phyloP scores from a whole-genome alignment of 2,329 filamentous ascomycete species.

The Xylariaceae sp. region DNA sequence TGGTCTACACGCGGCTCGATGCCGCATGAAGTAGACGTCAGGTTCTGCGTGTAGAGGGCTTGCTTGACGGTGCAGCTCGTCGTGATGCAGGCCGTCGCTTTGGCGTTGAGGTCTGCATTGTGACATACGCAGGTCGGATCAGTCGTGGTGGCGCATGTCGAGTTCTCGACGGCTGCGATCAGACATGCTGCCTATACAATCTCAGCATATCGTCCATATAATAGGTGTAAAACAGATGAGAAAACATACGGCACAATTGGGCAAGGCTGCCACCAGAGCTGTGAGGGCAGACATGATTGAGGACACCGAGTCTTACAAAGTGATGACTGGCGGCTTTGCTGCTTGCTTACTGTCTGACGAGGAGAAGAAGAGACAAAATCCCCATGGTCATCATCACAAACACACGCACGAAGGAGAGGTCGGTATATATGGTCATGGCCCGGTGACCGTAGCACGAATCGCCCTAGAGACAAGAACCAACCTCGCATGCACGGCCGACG shows the following conservation, averaged over 20 bases:
- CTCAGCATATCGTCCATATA: not conserved
- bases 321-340: not conserved
- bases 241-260: constrained; percentile 1
- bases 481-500: not conserved
- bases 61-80: constrained; percentile 28
- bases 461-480: too few species aligned
- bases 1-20: constrained; percentile 13
- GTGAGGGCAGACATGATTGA: not conserved
- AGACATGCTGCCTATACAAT: constrained; percentile 6
- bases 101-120: constrained; percentile 20
- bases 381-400: not conserved
- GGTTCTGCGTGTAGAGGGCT: constrained; percentile 20
- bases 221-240: too few species aligned
- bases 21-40: not conserved
- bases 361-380: not conserved
- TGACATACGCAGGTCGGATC: constrained; percentile 26
- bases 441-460: too few species aligned
- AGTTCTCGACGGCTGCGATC: constrained; percentile 8
- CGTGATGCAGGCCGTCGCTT: constrained; percentile 26
- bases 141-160: constrained; percentile 13
- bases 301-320: not conserved
- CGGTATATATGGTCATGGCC: too few species aligned
- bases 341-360: not conserved
- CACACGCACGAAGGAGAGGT: too few species aligned
- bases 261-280: not conserved